A percentile compares a stretch with the other conserved stretches of the same genome.
These are phyloP conservation scores for Mortierella sp. DNA, from an alignment of 371 early-diverging fungal genomes.

Conservation along the genomic window DNA sequence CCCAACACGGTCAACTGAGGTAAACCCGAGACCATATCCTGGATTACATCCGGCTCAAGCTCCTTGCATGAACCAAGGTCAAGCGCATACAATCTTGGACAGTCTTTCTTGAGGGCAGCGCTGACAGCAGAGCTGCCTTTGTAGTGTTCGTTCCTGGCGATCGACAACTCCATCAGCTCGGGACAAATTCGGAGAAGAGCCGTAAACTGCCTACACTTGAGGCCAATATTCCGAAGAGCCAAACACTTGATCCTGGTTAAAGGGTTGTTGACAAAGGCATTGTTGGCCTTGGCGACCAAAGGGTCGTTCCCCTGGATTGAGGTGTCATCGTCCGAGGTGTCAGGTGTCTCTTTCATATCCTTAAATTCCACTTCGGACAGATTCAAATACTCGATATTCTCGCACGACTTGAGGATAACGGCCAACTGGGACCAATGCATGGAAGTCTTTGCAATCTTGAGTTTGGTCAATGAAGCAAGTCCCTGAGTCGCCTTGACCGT, in stretches of 20 bases:
- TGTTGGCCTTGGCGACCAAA: too few relatives aligned
- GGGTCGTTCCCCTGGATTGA: too few relatives aligned
- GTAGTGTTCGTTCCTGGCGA: slow-evolving; percentile 40
- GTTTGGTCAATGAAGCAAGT: slow-evolving; percentile 19
- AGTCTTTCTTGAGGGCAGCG: slow-evolving; percentile 11
- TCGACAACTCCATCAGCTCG: slow-evolving; percentile 35
- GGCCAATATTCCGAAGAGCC: slow-evolving; percentile 27
- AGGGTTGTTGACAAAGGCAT: background rate
- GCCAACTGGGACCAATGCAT: background rate
- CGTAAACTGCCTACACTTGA: slow-evolving; percentile 10
- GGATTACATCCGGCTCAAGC: slow-evolving; percentile 20
- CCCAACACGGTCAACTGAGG: slow-evolving; percentile 33
- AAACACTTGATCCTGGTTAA: slow-evolving; percentile 32
- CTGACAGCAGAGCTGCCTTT: slow-evolving; percentile 7
- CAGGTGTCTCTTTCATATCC: too few relatives aligned
- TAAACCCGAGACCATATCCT: slow-evolving; percentile 17
- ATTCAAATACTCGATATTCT: slow-evolving; percentile 29
- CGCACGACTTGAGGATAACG: slow-evolving; percentile 22
- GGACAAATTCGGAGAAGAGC: slow-evolving; percentile 31
- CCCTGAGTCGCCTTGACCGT: slow-evolving; percentile 20
- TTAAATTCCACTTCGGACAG: slow-evolving; percentile 18
- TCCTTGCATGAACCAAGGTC: slow-evolving; percentile 47
- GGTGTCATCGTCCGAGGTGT: too few relatives aligned
- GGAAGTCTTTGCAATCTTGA: background rate
- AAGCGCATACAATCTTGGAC: slow-evolving; percentile 43